phyloP scores from a whole-genome alignment of 208 protist species.

The Trypanosoma boissoni region DNA sequence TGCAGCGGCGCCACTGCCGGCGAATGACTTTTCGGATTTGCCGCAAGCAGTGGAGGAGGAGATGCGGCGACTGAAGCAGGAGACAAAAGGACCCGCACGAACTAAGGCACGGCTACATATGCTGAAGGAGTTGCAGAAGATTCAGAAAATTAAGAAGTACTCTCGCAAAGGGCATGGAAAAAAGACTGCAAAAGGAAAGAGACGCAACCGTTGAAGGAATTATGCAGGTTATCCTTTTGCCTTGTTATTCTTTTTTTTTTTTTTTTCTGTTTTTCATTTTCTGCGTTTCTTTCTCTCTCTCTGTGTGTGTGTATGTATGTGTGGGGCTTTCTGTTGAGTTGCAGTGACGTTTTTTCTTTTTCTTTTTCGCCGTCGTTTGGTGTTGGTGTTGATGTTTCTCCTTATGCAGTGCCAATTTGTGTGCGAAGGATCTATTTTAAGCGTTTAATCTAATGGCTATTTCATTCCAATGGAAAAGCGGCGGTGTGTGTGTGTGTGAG shows the following conservation, averaged over 20 bases:
- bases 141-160: constrained; percentile 84
- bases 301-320: background rate
- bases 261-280: constrained; percentile 1
- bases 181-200: constrained; percentile 78
- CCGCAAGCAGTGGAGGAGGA: constrained; percentile 73
- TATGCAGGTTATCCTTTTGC: constrained; percentile 18
- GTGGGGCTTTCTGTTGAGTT: background rate
- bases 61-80: constrained; percentile 60
- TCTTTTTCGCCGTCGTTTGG: too few relatives aligned
- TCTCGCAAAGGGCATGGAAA: constrained; percentile 89
- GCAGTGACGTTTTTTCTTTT: background rate
- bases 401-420: too few relatives aligned
- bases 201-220: constrained; percentile 75
- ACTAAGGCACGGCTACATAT: constrained; percentile 71
- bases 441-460: too few relatives aligned
- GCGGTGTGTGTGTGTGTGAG: too few relatives aligned
- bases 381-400: too few relatives aligned
- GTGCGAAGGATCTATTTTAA: too few relatives aligned
- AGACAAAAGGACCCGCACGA: constrained; percentile 65
- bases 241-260: constrained; percentile 3
- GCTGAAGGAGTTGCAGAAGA: constrained; percentile 87
- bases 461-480: too few relatives aligned
- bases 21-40: constrained; percentile 77
- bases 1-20: background rate
- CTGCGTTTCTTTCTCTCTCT: background rate